Percentiles rank a stretch among this genome's conserved stretches.
Conservation (phyloP, 768 basidiomycete genomes). For the Ramaria sp. region DNA sequence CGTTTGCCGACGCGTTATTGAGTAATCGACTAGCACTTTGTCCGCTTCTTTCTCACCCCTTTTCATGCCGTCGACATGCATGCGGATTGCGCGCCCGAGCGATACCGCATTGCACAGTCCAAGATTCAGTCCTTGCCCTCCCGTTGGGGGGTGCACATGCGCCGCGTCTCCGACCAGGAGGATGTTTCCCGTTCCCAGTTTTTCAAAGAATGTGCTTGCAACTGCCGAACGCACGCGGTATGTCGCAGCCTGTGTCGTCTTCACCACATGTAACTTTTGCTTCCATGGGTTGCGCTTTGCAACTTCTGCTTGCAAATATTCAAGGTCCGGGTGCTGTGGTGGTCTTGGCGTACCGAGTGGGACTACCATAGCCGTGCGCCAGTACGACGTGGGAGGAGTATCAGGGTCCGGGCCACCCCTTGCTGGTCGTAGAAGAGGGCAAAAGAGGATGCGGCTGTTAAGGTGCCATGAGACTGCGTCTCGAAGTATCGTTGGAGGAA, state of each 20-base stretch:
- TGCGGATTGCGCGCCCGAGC: slow-evolving; percentile 31
- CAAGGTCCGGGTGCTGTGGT: slow-evolving; percentile 1
- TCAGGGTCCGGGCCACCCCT: too few species aligned
- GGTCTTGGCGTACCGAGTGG: not conserved
- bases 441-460: not conserved
- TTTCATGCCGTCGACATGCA: slow-evolving; percentile 19
- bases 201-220: not conserved
- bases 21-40: slow-evolving; percentile 25
- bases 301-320: slow-evolving; percentile 4
- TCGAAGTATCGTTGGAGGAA: not conserved
- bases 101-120: slow-evolving; percentile 43
- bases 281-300: slow-evolving; percentile 2
- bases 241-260: not conserved
- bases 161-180: slow-evolving; percentile 37
- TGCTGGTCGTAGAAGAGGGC: not conserved
- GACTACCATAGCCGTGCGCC: not conserved
- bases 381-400: not conserved
- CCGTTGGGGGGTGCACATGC: slow-evolving; percentile 42
- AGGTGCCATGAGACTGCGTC: not conserved
- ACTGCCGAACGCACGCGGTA: slow-evolving; percentile 1
- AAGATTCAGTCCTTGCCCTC: slow-evolving; percentile 52
- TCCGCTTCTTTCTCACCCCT: slow-evolving; percentile 19
- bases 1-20: slow-evolving; percentile 23
- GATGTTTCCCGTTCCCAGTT: not conserved
- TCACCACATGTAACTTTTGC: not conserved